Evolutionary conservation across 1,139 yeast species (phyloP).

Genomic region (Meyerozyma elateridarum): DNA sequence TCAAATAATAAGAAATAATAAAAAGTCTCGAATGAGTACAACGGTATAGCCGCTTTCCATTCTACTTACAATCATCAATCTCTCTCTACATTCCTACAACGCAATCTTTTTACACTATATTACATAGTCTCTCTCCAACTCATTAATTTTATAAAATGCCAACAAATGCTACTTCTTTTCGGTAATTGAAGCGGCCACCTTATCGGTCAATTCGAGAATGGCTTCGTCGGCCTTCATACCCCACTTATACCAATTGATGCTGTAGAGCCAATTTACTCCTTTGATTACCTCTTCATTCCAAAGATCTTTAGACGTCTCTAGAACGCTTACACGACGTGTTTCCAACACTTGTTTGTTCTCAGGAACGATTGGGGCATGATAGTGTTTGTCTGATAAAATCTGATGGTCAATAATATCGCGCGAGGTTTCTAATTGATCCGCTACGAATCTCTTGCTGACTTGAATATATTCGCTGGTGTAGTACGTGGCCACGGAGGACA

Average conservation of each 20-base stretch:
- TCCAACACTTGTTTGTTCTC: constrained; percentile 10
- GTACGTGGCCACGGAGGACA: constrained; percentile 63
- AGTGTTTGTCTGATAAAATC: constrained; percentile 37
- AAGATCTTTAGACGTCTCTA: constrained; percentile 69
- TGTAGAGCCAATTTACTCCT: constrained; percentile 62
- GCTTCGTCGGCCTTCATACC: constrained; percentile 37
- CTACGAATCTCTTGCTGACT: constrained; percentile 42
- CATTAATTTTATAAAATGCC: too few relatives aligned
- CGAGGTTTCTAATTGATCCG: constrained; percentile 46
- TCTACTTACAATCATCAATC: too few relatives aligned
- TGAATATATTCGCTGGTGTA: constrained; percentile 58
- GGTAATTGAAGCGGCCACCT: constrained; percentile 21
- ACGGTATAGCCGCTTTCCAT: too few relatives aligned
- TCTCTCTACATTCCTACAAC: too few relatives aligned
- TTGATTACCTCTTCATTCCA: constrained; percentile 77
- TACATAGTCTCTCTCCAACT: too few relatives aligned
- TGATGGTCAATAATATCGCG: constrained; percentile 47
- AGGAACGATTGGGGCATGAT: constrained; percentile 33
- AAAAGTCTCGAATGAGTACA: too few relatives aligned
- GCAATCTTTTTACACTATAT: too few relatives aligned
- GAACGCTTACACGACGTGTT: constrained; percentile 24
- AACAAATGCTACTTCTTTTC: constrained; percentile 19
- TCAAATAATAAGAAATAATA: too few relatives aligned
- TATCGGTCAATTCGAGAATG: constrained; percentile 27
- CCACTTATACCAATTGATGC: constrained; percentile 47